Evolutionary conservation across 2,329 filamentous ascomycete genomes (phyloP).

Genomic region (Rhinocladiella similis): DNA sequence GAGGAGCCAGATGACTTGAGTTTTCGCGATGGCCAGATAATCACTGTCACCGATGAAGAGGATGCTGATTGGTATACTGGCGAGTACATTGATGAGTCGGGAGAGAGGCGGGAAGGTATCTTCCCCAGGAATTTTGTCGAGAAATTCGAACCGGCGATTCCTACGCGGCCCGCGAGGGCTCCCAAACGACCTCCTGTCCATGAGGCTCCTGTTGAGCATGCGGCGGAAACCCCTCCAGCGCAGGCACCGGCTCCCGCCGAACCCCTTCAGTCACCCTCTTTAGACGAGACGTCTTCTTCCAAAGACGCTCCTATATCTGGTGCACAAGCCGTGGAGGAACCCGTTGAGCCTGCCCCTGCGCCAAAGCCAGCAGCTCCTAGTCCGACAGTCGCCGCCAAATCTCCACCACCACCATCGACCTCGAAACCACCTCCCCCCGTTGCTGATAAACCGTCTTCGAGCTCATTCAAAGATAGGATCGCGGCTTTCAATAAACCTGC

Average conservation of each 20-base stretch:
- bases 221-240: constrained; percentile 30
- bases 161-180: constrained; percentile 74
- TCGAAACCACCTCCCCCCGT: constrained; percentile 57
- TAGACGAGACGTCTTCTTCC: constrained; percentile 12
- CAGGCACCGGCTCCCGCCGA: constrained; percentile 32
- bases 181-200: constrained; percentile 64
- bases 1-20: constrained; percentile 92
- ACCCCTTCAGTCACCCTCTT: constrained; percentile 29
- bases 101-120: constrained; percentile 77
- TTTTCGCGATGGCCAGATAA: constrained; percentile 82
- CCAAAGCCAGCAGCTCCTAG: constrained; percentile 27
- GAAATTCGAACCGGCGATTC: constrained; percentile 86
- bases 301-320: constrained; percentile 5
- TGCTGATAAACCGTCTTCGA: constrained; percentile 70
- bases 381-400: constrained; percentile 32
- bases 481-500: constrained; percentile 93
- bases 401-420: constrained; percentile 40
- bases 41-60: constrained; percentile 89
- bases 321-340: constrained; percentile 25
- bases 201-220: constrained; percentile 43
- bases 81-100: constrained; percentile 66
- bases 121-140: constrained; percentile 99
- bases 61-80: constrained; percentile 79
- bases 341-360: constrained; percentile 31
- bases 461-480: constrained; percentile 91